A percentile compares a stretch with the other conserved stretches of the same genome.
phyloP scores from a whole-genome alignment of 352 stramenopile species.

The Globisporangium mamillatum region DNA sequence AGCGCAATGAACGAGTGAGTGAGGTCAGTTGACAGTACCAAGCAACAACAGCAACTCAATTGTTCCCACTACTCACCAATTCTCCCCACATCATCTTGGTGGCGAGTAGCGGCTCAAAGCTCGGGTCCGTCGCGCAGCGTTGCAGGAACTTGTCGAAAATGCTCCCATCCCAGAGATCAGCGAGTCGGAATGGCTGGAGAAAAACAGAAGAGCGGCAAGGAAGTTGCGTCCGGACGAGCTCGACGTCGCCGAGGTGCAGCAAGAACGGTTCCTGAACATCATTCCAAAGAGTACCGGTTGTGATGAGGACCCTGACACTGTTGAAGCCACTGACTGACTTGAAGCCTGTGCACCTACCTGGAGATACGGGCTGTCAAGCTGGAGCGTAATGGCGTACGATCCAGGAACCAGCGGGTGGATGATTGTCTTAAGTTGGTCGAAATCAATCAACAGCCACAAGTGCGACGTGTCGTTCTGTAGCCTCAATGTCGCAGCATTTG shows the following conservation, averaged over 20 bases:
- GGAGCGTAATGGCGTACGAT: conserved; percentile 9
- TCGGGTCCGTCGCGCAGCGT: conserved; percentile 26
- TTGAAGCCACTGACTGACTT: background rate
- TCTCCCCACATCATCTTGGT: conserved; percentile 37
- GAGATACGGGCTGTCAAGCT: conserved; percentile 12
- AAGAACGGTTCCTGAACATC: conserved; percentile 2
- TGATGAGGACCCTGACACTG: background rate
- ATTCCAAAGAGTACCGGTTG: background rate
- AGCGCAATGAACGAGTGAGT: background rate
- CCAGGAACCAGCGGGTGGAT: background rate
- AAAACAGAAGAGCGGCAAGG: background rate
- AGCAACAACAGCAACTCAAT: background rate
- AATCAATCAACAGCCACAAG: conserved; percentile 11
- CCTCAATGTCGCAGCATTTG: background rate
- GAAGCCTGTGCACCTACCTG: conserved; percentile 1
- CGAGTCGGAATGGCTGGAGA: conserved; percentile 1
- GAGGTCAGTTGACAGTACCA: background rate
- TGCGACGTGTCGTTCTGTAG: background rate
- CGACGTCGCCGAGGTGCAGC: conserved; percentile 6
- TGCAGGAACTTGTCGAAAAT: conserved; percentile 24
- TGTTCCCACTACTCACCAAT: conserved; percentile 20
- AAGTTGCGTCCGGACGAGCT: background rate
- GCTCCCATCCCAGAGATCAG: conserved; percentile 22
- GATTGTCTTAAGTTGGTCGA: background rate
- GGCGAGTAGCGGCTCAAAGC: conserved; percentile 26